Percentiles rank a stretch among this genome's conserved stretches.
phyloP scores from a whole-genome alignment of 192 early-diverging fungal genomes.

The Coemansia sp. region DNA sequence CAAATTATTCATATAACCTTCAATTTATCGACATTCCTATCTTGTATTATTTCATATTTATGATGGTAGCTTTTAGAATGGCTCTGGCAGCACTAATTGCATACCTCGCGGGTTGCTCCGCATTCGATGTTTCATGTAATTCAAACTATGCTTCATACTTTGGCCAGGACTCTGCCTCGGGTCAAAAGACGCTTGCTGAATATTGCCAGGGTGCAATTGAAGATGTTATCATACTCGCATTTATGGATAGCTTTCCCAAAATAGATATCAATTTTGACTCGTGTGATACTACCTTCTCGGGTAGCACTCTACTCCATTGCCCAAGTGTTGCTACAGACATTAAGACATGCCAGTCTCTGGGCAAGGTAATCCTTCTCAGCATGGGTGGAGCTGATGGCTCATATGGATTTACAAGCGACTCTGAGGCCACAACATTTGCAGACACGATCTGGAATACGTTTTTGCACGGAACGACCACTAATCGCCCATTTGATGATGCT shows the following conservation, averaged over 20 bases:
- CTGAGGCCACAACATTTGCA: slow-evolving; percentile 50
- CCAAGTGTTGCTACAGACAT: slow-evolving; percentile 61
- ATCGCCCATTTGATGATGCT: slow-evolving; percentile 61
- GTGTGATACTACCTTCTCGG: background rate
- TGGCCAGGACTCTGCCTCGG: background rate
- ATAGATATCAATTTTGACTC: background rate
- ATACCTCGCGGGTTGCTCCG: background rate
- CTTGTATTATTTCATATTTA: too few relatives aligned
- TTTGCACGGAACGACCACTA: slow-evolving; percentile 55
- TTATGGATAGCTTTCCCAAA: background rate
- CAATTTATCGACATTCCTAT: too few relatives aligned
- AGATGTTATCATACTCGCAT: background rate
- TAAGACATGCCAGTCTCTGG: slow-evolving; percentile 62
- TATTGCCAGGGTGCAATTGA: background rate
- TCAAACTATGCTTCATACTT: slow-evolving; percentile 1
- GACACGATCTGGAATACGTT: slow-evolving; percentile 61
- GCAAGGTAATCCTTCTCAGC: slow-evolving; percentile 61
- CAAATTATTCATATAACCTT: too few relatives aligned
- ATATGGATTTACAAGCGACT: slow-evolving; percentile 48
- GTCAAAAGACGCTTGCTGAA: background rate
- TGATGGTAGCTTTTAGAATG: background rate
- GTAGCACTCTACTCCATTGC: slow-evolving; percentile 59
- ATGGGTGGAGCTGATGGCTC: slow-evolving; percentile 67
- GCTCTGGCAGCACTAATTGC: background rate
- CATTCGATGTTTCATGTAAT: background rate